These are phyloP conservation scores for Chrysosporium queenslandicum DNA, from an alignment of 2,329 filamentous ascomycete genomes.

Conservation along the genomic window DNA sequence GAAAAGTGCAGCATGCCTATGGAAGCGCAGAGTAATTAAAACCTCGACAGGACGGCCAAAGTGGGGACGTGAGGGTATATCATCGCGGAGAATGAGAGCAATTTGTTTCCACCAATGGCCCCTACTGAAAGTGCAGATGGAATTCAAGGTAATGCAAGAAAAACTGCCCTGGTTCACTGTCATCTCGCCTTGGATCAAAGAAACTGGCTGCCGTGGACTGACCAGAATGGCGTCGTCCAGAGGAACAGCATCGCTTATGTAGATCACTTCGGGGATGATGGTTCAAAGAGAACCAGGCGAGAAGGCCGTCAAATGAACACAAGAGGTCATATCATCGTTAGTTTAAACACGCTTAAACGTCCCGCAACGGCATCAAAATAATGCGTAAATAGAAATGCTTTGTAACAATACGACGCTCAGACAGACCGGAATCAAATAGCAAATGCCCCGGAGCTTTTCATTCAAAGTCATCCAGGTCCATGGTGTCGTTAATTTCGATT, in stretches of 20 bases:
- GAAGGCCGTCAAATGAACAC: neutral
- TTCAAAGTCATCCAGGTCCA: slow-evolving; percentile 27
- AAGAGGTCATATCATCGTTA: neutral
- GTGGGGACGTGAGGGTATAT: neutral
- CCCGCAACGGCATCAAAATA: neutral
- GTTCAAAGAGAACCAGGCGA: no score
- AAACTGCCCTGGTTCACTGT: no score
- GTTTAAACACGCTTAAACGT: neutral
- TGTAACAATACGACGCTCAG: slow-evolving; percentile 3
- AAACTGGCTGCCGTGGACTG: no score
- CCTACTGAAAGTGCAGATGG: neutral
- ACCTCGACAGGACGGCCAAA: neutral
- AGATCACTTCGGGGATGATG: no score
- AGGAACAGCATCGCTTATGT: no score
- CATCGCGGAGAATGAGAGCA: neutral
- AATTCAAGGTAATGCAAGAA: neutral
- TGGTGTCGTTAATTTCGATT: slow-evolving; percentile 48
- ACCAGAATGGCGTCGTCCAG: no score
- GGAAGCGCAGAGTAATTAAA: no score
- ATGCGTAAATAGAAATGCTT: neutral
- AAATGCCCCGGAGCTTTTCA: neutral
- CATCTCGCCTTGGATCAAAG: no score
- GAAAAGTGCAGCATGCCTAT: no score
- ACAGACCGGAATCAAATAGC: neutral
- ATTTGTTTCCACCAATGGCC: neutral